Percentiles rank a stretch among this genome's conserved stretches.
These are phyloP conservation scores for Haberlea rhodopensis DNA, from an alignment of 257 asterid genomes.

Conservation along the genomic window DNA sequence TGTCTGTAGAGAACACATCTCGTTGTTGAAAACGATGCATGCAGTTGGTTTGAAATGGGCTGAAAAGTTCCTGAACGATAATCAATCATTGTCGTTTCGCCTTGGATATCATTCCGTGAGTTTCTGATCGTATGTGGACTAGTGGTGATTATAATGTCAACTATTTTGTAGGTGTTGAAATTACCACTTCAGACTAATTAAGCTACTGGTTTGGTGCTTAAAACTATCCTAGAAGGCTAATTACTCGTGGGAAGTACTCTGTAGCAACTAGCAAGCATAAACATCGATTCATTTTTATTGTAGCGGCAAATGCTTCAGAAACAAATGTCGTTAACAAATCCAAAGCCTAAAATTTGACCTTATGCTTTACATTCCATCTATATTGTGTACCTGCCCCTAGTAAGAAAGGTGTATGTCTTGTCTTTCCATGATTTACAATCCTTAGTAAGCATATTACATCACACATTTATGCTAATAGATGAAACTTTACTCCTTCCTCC, in stretches of 20 bases:
- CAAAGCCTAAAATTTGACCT: too few relatives aligned
- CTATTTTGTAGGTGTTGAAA: too few relatives aligned
- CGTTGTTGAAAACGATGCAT: constrained; percentile 68
- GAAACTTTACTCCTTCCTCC: constrained; percentile 20
- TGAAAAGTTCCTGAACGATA: constrained; percentile 51
- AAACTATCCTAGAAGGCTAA: constrained; percentile 8
- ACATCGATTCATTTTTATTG: too few relatives aligned
- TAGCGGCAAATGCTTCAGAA: too few relatives aligned
- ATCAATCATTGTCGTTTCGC: constrained; percentile 61
- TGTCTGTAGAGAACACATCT: constrained; percentile 52
- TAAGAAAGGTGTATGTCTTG: too few relatives aligned
- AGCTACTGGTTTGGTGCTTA: too few relatives aligned
- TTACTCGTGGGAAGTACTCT: background rate
- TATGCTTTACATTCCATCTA: too few relatives aligned
- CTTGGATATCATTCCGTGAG: constrained; percentile 92
- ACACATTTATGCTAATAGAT: background rate
- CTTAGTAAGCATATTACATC: background rate
- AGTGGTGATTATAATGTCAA: too few relatives aligned
- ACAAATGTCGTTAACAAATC: too few relatives aligned
- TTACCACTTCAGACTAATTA: too few relatives aligned
- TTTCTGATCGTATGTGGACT: constrained; percentile 20
- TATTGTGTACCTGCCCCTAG: too few relatives aligned
- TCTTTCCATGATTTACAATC: background rate
- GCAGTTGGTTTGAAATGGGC: constrained; percentile 73
- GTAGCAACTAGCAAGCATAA: too few relatives aligned